Evolutionary conservation across 345 rosid species (phyloP).

Genomic region (Lenwebbia sp.): DNA sequence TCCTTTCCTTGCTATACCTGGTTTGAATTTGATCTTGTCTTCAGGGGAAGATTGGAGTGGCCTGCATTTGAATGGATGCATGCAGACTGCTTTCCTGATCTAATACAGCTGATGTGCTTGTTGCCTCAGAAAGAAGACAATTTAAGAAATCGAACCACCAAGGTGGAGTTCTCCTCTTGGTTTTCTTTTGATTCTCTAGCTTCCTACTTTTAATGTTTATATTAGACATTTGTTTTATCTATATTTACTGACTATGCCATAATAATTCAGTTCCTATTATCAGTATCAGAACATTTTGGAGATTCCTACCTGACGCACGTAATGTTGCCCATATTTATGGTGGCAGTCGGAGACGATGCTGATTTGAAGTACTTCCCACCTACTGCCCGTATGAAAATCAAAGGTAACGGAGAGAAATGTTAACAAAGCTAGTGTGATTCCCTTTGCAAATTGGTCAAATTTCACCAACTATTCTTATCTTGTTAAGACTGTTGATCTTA

Average conservation of each 20-base stretch:
- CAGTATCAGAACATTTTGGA: constrained; percentile 64
- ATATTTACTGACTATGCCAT: constrained; percentile 7
- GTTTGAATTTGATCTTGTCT: neutral
- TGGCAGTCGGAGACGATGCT: constrained; percentile 76
- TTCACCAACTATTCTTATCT: neutral
- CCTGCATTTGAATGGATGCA: constrained; percentile 91
- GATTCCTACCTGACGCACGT: constrained; percentile 68
- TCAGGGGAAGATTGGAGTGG: constrained; percentile 79
- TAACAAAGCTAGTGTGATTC: neutral
- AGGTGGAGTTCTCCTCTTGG: constrained; percentile 33
- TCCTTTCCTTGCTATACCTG: neutral
- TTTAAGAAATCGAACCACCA: constrained; percentile 69
- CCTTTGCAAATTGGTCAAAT: neutral
- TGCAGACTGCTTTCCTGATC: constrained; percentile 76
- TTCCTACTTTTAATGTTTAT: neutral
- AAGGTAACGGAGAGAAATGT: constrained; percentile 27
- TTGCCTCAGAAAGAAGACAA: constrained; percentile 84
- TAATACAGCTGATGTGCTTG: constrained; percentile 71
- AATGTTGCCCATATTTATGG: constrained; percentile 78
- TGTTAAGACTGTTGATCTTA: neutral
- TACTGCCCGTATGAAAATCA: constrained; percentile 44
- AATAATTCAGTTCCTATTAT: constrained; percentile 66
- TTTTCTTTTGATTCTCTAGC: neutral
- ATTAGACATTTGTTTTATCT: neutral
- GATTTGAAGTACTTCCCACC: constrained; percentile 63